Conservation (phyloP, 208 protist species). For the Crithidia mellificae region DNA sequence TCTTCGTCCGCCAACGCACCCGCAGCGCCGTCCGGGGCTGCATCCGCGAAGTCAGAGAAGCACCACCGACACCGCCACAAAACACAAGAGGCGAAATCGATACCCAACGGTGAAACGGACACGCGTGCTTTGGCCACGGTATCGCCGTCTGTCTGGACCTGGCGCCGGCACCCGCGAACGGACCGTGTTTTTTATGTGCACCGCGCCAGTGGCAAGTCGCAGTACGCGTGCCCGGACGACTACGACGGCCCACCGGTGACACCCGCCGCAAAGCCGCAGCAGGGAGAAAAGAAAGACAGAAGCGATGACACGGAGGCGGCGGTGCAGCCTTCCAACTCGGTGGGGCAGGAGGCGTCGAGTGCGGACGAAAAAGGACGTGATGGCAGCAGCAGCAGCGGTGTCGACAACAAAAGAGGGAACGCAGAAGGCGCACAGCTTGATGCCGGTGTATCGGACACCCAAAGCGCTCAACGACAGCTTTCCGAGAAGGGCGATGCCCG, state of each 20-base stretch:
- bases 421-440: too few species aligned
- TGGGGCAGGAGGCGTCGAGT: too few species aligned
- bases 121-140: neutral
- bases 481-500: neutral
- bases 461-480: neutral
- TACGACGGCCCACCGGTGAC: conserved; percentile 47
- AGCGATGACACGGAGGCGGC: neutral
- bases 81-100: neutral
- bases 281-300: neutral
- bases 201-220: conserved; percentile 37
- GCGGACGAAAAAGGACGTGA: too few species aligned
- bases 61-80: neutral
- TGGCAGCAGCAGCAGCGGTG: too few species aligned
- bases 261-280: neutral
- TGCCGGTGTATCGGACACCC: too few species aligned
- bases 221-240: conserved; percentile 53
- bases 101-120: too few species aligned
- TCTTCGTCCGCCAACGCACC: neutral
- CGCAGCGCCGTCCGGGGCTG: neutral
- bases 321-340: neutral
- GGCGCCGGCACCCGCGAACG: conserved; percentile 42
- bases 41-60: neutral
- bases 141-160: conserved; percentile 37
- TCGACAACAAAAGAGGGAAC: too few species aligned
- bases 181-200: conserved; percentile 55